phyloP scores from a whole-genome alignment of 2,329 filamentous ascomycete species.

The Ophiocordyceps australis region DNA sequence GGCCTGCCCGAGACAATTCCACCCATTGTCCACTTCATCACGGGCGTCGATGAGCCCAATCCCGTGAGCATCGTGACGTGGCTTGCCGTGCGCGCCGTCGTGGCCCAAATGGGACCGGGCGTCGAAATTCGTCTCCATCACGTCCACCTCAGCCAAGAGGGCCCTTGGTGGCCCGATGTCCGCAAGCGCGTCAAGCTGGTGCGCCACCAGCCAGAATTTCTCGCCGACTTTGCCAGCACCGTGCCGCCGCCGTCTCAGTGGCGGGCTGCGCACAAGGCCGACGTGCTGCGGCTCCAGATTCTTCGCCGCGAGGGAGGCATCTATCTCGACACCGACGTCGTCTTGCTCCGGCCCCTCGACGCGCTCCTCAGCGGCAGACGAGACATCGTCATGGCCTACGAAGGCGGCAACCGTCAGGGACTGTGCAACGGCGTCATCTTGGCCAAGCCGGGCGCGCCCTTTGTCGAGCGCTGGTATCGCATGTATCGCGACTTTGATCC shows the following conservation, averaged over 20 bases:
- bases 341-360: constrained; percentile 1
- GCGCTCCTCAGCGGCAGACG: neutral
- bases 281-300: constrained; percentile 1
- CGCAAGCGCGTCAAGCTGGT: neutral
- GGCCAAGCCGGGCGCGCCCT: neutral
- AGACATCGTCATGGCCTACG: constrained; percentile 1
- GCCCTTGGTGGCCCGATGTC: constrained; percentile 1
- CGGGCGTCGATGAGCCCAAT: neutral
- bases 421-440: constrained; percentile 1
- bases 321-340: constrained; percentile 1
- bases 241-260: neutral
- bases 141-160: constrained; percentile 1
- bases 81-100: constrained; percentile 1
- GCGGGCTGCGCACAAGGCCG: constrained; percentile 1
- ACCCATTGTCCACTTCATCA: constrained; percentile 1
- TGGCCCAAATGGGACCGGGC: neutral
- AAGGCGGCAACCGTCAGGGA: constrained; percentile 1
- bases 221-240: neutral
- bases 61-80: neutral
- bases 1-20: neutral
- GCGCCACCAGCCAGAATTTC: neutral
- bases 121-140: constrained; percentile 1
- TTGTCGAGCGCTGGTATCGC: constrained; percentile 1
- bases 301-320: neutral
- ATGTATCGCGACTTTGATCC: constrained; percentile 1